phyloP scores from a whole-genome alignment of 2,329 filamentous ascomycete species.

The Cladorrhinum sp. region DNA sequence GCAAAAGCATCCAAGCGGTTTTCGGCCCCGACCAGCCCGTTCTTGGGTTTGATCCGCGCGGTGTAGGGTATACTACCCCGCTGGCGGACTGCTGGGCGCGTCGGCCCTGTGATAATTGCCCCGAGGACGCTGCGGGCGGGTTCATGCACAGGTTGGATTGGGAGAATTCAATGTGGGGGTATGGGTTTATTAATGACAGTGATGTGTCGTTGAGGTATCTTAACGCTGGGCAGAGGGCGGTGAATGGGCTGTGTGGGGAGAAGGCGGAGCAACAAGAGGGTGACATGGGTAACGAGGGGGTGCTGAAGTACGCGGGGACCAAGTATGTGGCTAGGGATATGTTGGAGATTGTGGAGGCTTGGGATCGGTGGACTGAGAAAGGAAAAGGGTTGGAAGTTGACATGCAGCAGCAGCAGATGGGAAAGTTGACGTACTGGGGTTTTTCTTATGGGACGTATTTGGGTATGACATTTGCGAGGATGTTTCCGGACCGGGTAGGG shows the following conservation, averaged over 20 bases:
- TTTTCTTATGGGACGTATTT: conserved; percentile 39
- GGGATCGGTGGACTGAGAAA: conserved; percentile 35
- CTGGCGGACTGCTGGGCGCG: conserved; percentile 37
- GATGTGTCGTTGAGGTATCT: conserved; percentile 32
- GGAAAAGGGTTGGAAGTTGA: not conserved
- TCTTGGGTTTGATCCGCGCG: conserved; percentile 48
- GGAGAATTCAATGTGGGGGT: conserved; percentile 25
- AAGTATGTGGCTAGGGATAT: conserved; percentile 39
- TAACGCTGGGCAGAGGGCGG: conserved; percentile 29
- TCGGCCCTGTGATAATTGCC: conserved; percentile 9
- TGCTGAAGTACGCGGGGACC: conserved; percentile 35
- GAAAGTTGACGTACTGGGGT: conserved; percentile 35
- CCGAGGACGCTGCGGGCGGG: conserved; percentile 29
- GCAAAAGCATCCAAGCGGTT: conserved; percentile 33
- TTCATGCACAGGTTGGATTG: conserved; percentile 36
- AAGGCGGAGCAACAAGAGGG: conserved; percentile 25
- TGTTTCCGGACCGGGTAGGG: conserved; percentile 38
- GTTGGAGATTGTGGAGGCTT: conserved; percentile 40
- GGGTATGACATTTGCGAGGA: conserved; percentile 36
- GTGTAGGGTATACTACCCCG: conserved; percentile 40
- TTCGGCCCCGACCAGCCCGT: conserved; percentile 42
- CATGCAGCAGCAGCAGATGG: conserved; percentile 10
- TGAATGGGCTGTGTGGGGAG: conserved; percentile 33
- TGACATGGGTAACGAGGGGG: conserved; percentile 29
- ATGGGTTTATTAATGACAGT: conserved; percentile 37